Base-by-base conservation (phyloP, 1,284 basidiomycete species). In the Tilletia indica region DNA sequence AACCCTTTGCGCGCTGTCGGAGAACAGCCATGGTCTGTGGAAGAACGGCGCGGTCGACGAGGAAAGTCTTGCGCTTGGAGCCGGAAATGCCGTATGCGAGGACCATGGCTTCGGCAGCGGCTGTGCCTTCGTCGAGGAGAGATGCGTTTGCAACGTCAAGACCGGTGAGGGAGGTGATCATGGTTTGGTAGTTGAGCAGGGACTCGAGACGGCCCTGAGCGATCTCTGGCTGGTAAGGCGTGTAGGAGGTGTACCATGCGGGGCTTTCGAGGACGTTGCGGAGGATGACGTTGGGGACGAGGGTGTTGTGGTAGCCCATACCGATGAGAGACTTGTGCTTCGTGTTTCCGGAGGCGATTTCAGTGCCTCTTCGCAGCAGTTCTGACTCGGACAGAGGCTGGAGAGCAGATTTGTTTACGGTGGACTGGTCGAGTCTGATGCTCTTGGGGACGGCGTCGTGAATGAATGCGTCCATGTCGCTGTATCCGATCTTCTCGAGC, bases 231-330 rank as follows among this genome's bases (percentile, higher is more conserved):
- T 96, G 93, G 73, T 83, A 88, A 0, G 96, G 95, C 2, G 94
- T 97, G 85, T 98, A 98, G 68, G 93, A 93, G 2, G 95, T 98
- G 86, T 98, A 98, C 96, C 96, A 99, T 11, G 91, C 93, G 34
- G 95, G 96, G 84, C 97, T 98, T 86, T 99, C 95, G 87, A 94
- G 91, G 75, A 96, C 87, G 70, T 83, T 83, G 67, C 82, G 77
- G 70, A 80, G 74, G 70, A 83, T 82, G 48, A 83, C 82, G 31
- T 77, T 77, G 21, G 82, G 82, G 4, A 83, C 82, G 21, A 78
- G 70, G 14, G 79, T 80, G 77, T 82, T 82, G 83, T 96, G 92
- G 86, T 99, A 98, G 71, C 96, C 96, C 94, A 97, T 94, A 58
- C 96, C 96, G 83, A 98, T 99, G 85, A 94, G 96, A 82, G 91